A percentile compares a stretch with the other conserved stretches of the same genome.
Evolutionary conservation across 148 eudicot species (phyloP).

Genomic region (Simmondsia chinensis): DNA sequence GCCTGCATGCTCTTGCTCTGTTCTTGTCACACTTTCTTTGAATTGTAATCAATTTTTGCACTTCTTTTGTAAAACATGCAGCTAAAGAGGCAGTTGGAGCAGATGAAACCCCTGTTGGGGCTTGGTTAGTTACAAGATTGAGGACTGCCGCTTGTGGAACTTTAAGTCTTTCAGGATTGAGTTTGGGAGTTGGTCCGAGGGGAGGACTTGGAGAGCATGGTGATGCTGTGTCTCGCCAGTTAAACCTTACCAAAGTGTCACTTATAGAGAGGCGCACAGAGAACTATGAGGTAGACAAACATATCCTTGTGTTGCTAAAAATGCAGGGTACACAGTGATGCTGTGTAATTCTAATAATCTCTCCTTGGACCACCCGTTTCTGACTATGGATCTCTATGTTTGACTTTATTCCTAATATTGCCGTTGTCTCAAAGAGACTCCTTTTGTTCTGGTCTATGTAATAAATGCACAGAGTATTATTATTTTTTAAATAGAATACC

Average conservation of each 20-base stretch:
- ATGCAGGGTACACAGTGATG: too few species aligned
- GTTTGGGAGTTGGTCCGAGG: conserved; percentile 80
- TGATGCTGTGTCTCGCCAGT: conserved; percentile 91
- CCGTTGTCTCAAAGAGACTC: too few species aligned
- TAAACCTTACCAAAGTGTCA: conserved; percentile 82
- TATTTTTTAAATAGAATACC: too few species aligned
- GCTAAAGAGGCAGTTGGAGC: conserved; percentile 97
- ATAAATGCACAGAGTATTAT: too few species aligned
- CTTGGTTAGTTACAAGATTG: conserved; percentile 92
- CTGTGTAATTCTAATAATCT: too few species aligned
- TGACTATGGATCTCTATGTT: too few species aligned
- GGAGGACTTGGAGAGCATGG: conserved; percentile 97
- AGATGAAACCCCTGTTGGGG: conserved; percentile 92
- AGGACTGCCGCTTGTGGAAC: conserved; percentile 93
- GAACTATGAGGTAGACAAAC: conserved; percentile 96
- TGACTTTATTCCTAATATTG: too few species aligned
- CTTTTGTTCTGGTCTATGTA: too few species aligned
- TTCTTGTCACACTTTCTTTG: neutral
- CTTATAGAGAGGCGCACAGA: conserved; percentile 97
- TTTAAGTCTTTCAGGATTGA: conserved; percentile 54
- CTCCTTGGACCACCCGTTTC: too few species aligned
- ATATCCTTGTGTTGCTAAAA: too few species aligned
- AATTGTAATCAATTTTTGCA: conserved; percentile 3
- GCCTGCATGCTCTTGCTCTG: conserved; percentile 2
- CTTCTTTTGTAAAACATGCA: conserved; percentile 22